Evolutionary conservation across 2,329 filamentous ascomycete species (phyloP).

Genomic region (Cytospora paraplurivora): DNA sequence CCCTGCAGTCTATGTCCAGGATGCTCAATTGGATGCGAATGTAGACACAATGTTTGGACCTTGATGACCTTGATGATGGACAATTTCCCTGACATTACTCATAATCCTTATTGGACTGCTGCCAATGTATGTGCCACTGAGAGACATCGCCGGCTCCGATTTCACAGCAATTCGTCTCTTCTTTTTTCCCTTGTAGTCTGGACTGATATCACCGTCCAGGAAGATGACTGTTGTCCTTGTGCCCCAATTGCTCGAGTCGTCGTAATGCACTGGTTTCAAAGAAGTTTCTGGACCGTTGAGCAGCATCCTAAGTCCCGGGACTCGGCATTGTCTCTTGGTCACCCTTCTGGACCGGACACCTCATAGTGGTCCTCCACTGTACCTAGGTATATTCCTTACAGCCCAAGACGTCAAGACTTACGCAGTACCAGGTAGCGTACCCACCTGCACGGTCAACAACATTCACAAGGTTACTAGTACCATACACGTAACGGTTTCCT

Average conservation of each 20-base stretch:
- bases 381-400: neutral
- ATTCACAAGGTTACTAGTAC: neutral
- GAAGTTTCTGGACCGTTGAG: neutral
- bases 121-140: neutral
- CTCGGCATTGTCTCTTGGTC: neutral
- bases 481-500: too few relatives aligned
- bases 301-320: neutral
- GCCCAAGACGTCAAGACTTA: neutral
- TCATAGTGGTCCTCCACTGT: neutral
- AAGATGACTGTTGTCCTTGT: neutral
- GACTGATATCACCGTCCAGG: neutral
- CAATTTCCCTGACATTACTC: slow-evolving; percentile 1
- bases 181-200: neutral
- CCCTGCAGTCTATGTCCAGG: too few relatives aligned
- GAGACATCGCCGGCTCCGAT: too few relatives aligned
- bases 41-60: neutral
- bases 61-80: slow-evolving; percentile 2
- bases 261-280: neutral
- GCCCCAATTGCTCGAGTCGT: neutral
- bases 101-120: neutral
- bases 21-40: neutral
- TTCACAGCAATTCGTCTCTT: neutral
- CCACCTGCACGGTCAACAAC: neutral
- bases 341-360: neutral
- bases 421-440: neutral